A percentile compares a stretch with the other conserved stretches of the same genome.
Evolutionary conservation across 306 rosid species (phyloP).

Genomic region (Inga laurina): DNA sequence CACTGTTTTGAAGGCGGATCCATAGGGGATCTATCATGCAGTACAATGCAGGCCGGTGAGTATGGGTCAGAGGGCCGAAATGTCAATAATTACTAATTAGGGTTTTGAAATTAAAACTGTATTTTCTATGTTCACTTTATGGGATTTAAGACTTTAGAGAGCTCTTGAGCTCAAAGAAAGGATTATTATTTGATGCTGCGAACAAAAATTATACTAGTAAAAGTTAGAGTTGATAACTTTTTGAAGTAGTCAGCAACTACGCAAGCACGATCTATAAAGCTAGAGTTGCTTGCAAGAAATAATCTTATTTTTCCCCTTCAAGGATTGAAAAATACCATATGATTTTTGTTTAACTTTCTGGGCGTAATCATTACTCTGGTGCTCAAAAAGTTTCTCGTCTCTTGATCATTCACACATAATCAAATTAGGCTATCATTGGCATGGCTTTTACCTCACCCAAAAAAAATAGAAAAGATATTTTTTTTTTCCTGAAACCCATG

Average conservation of each 20-base stretch:
- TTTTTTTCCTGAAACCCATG: no score
- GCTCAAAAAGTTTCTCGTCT: slow-evolving; percentile 28
- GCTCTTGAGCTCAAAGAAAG: slow-evolving; percentile 27
- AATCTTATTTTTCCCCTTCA: not conserved
- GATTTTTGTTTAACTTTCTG: slow-evolving; percentile 35
- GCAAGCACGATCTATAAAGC: slow-evolving; percentile 15
- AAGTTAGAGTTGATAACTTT: slow-evolving; percentile 26
- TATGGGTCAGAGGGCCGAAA: slow-evolving; percentile 22
- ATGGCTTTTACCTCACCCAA: not conserved
- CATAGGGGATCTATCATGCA: slow-evolving; percentile 30
- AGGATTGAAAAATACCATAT: slow-evolving; percentile 7
- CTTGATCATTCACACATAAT: not conserved
- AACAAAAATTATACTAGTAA: slow-evolving; percentile 9
- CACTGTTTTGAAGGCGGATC: slow-evolving; percentile 37
- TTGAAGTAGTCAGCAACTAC: slow-evolving; percentile 34
- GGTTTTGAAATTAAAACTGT: slow-evolving; percentile 18
- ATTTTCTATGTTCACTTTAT: not conserved
- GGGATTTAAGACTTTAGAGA: not conserved
- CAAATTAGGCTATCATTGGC: not conserved
- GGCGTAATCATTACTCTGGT: slow-evolving; percentile 20
- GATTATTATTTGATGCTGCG: not conserved
- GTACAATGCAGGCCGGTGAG: no score
- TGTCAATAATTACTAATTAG: slow-evolving; percentile 26
- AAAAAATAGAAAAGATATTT: no score
- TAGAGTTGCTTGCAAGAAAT: slow-evolving; percentile 49